These are phyloP conservation scores for Aegilops umbellulata DNA, from an alignment of 176 grass and related monocot species.

Conservation along the genomic window DNA sequence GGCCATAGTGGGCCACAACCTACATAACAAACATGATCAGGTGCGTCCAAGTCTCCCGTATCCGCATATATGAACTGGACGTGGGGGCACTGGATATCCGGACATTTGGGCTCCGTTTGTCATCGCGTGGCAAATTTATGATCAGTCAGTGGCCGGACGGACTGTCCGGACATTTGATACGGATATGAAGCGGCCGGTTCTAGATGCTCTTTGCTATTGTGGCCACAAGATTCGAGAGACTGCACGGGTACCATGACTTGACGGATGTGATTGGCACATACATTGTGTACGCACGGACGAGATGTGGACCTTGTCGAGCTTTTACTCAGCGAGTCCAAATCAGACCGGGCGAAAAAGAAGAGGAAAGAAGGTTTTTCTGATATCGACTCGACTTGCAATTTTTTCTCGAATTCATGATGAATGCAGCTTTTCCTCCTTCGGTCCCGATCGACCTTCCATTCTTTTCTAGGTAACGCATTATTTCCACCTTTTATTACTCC, in stretches of 20 bases:
- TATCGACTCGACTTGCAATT: not conserved
- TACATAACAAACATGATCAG: no score
- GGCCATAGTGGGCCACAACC: no score
- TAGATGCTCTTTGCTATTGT: not conserved
- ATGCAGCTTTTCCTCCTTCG: not conserved
- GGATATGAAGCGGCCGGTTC: no score
- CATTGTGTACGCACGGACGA: not conserved
- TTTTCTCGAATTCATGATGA: not conserved
- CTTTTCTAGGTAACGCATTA: not conserved
- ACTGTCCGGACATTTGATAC: no score
- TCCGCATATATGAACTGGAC: no score
- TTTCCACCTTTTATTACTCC: not conserved
- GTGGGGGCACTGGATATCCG: no score
- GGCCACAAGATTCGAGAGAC: not conserved
- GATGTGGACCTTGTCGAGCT: not conserved
- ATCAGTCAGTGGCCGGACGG: accelerated
- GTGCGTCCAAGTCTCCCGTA: no score
- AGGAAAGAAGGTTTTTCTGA: not conserved
- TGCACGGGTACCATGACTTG: no score
- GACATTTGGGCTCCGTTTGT: no score
- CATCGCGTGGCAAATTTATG: no score
- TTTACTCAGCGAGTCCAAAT: not conserved
- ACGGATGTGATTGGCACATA: not conserved
- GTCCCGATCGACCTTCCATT: not conserved
- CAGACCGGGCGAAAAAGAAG: not conserved